Base-by-base conservation (phyloP, 2,329 filamentous ascomycete species). In the Tricladium varicosporioides region DNA sequence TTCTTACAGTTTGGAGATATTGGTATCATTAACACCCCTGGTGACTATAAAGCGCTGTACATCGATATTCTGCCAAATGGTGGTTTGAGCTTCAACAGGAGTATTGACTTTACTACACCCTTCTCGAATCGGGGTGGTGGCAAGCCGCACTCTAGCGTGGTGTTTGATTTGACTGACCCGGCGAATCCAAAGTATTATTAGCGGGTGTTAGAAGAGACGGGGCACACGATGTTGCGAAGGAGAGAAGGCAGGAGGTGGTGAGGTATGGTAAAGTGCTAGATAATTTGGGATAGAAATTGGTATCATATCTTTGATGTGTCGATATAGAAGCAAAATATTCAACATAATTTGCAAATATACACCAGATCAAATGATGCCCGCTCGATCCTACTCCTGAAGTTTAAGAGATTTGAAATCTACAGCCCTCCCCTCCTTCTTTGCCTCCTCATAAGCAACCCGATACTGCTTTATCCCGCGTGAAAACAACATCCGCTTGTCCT, bases 1-100 rank as follows among this genome's bases (percentile, higher is more conserved):
- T 86, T 86, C 65, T 81, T 87, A 2, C 82, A 86, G 71, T 81
- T 78, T 9, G 82, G 83, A 22, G 79, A 82, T 59, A 84, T 85
- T 56, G 80, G 79, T 5, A 72, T 86, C 2, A 75, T 86, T 42
- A 62, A 62, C 19, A 84, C 82, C 0, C 81, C 82, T 0, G 81
- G 75, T 16, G 83, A 86, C 67, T 86, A 78, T 76, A 85, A 84
- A 74, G 82, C 76, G 0, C 78, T 81, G 61, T 86, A 83, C 74
- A 82, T 86, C 62, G 83, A 86, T 57, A 77, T 86, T 57, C 70
- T 76, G 9, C 68, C 75, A 1, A 74, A 85, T 58, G 82, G 83
- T 2, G 73, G 73, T n/a, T 68, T 86, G 53, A 73, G 67, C 69
- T 86, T 85, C 73, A 85, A 85, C 73, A 76, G 82, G 16, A 77